Percentiles rank a stretch among this genome's conserved stretches.
Evolutionary conservation across 2,329 filamentous ascomycete species (phyloP).

Genomic region (Fusarium subglutinans): DNA sequence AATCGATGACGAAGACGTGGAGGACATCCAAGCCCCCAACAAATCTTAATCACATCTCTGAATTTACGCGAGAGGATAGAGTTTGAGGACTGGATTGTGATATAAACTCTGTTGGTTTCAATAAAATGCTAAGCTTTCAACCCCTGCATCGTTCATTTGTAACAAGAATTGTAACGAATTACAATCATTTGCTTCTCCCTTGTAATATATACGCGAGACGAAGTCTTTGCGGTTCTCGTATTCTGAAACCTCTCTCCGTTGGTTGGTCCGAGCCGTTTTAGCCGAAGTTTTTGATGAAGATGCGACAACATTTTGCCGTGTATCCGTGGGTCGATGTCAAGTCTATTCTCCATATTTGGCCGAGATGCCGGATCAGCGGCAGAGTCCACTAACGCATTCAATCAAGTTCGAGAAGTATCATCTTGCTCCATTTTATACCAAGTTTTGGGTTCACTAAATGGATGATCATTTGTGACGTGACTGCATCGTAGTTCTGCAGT

Average conservation of each 20-base stretch:
- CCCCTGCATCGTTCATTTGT: not conserved
- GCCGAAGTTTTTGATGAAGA: not conserved
- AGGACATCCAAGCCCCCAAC: not conserved
- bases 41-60: not conserved
- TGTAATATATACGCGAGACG: not conserved
- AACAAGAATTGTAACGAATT: not conserved
- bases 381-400: not conserved
- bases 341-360: not conserved
- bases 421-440: not conserved
- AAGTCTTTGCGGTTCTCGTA: not conserved
- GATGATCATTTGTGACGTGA: not conserved
- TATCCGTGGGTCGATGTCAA: not conserved
- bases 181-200: not conserved
- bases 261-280: not conserved
- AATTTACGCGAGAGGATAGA: not conserved
- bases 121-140: not conserved
- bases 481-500: not conserved
- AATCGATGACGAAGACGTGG: conserved; percentile 24
- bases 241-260: not conserved
- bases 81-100: not conserved
- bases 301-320: conserved; percentile 5
- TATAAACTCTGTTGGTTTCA: not conserved
- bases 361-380: conserved; percentile 9
- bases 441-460: not conserved
- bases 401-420: not conserved